Conservation (phyloP, 257 asterid species). For the Solanum chaucha region DNA sequence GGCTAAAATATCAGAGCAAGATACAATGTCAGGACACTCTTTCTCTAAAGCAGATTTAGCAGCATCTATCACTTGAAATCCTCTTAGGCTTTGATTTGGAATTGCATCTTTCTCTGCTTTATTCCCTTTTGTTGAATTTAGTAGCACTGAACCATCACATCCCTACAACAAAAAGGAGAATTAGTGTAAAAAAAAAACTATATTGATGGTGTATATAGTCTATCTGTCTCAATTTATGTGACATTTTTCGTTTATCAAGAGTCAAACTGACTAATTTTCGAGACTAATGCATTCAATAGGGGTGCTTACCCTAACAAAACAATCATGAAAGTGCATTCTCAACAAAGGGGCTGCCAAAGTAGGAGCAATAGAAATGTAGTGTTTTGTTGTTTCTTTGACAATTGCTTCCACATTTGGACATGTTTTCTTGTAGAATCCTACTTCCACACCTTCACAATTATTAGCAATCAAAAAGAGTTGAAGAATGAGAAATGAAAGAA, state of each 20-base stretch:
- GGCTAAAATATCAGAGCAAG: conserved; percentile 72
- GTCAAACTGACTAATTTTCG: too few relatives aligned
- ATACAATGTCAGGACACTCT: conserved; percentile 39
- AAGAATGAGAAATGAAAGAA: conserved; percentile 7
- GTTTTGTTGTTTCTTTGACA: conserved; percentile 5
- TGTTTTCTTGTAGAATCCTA: conserved; percentile 14
- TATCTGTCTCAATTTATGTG: too few relatives aligned
- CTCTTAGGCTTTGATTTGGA: conserved; percentile 46
- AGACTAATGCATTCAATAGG: too few relatives aligned
- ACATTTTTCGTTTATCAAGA: too few relatives aligned
- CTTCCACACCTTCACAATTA: conserved; percentile 14
- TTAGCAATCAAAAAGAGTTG: conserved; percentile 1
- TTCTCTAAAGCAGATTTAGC: conserved; percentile 46
- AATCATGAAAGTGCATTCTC: neutral
- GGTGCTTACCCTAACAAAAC: neutral
- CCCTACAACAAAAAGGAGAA: conserved; percentile 20
- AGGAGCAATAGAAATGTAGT: conserved; percentile 14
- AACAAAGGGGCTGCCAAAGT: neutral
- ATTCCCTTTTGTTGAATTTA: conserved; percentile 32
- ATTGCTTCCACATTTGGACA: conserved; percentile 22
- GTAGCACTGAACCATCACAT: conserved; percentile 54
- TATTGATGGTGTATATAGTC: too few relatives aligned
- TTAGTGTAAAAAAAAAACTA: too few relatives aligned
- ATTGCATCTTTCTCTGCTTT: conserved; percentile 48
- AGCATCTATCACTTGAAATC: conserved; percentile 55